Conservation (phyloP, 176 grass and related monocot species). For the Ensete ventricosum region DNA sequence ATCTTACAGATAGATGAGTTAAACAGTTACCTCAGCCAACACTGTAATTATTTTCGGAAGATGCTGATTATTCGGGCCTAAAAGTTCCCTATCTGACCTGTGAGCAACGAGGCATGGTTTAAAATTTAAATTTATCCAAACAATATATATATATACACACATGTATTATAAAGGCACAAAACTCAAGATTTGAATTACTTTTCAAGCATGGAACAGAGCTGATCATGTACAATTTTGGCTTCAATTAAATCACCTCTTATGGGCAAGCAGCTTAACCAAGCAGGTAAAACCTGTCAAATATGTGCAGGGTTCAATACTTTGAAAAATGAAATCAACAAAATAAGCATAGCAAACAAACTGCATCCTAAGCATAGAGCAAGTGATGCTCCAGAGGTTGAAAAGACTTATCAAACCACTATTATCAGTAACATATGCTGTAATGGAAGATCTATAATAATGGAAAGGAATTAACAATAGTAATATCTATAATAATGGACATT, state of each 20-base stretch:
- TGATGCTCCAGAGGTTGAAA: not conserved
- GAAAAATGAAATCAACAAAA: not conserved
- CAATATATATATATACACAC: not conserved
- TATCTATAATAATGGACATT: too few relatives aligned
- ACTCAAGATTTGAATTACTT: conserved; percentile 30
- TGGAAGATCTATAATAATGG: too few relatives aligned
- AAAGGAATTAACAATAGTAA: too few relatives aligned
- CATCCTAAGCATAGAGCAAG: not conserved
- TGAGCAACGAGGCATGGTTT: not conserved
- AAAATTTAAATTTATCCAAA: not conserved
- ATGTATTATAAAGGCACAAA: not conserved
- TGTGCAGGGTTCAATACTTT: not conserved
- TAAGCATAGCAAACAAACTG: not conserved
- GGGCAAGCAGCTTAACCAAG: conserved; percentile 86
- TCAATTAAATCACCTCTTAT: conserved; percentile 93
- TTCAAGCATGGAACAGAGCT: conserved; percentile 90
- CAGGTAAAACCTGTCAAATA: conserved; percentile 62
- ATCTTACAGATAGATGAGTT: not conserved
- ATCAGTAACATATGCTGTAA: too few relatives aligned
- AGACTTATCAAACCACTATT: too few relatives aligned
- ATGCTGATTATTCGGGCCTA: conserved; percentile 71
- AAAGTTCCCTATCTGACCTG: conserved; percentile 75
- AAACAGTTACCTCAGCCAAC: conserved; percentile 71
- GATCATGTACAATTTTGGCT: conserved; percentile 96
- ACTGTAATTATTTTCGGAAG: conserved; percentile 75